A percentile compares a stretch with the other conserved stretches of the same genome.
These are phyloP conservation scores for Geosmithia putterillii DNA, from an alignment of 2,329 filamentous ascomycete genomes.

Conservation along the genomic window DNA sequence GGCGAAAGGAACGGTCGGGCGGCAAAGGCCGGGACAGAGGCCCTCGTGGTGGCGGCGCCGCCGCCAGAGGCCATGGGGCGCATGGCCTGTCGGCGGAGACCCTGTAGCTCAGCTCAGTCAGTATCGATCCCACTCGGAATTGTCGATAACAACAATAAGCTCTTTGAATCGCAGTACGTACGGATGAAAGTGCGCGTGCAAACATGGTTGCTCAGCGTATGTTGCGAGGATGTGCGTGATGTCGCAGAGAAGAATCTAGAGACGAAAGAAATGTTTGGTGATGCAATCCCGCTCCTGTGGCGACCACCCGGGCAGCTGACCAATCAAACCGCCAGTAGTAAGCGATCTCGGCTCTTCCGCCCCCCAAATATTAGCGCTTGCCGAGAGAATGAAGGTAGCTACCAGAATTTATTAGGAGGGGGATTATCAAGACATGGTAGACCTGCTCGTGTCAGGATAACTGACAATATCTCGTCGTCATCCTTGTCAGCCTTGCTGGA, in stretches of 20 bases:
- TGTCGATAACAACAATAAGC: background rate
- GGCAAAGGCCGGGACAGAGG: constrained; percentile 3
- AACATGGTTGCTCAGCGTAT: constrained; percentile 1
- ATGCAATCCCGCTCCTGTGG: constrained; percentile 1
- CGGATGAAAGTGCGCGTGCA: constrained; percentile 2
- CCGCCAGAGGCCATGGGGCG: constrained; percentile 18
- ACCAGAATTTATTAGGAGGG: too few relatives aligned
- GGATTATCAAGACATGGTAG: too few relatives aligned
- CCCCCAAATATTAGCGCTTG: background rate
- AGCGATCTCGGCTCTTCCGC: background rate
- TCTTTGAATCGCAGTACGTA: background rate
- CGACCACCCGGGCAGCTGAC: background rate
- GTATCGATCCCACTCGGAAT: background rate
- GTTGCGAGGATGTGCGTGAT: background rate
- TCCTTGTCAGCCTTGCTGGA: background rate
- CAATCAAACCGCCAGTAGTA: background rate
- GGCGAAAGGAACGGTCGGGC: constrained; percentile 12
- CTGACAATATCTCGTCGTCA: too few relatives aligned
- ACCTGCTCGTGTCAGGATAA: too few relatives aligned
- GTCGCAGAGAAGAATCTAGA: background rate
- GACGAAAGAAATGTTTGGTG: constrained; percentile 1
- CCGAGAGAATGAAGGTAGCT: too few relatives aligned
- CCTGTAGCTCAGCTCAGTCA: constrained; percentile 10
- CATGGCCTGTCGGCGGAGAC: constrained; percentile 21
- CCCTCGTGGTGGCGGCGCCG: constrained; percentile 8